Conservation (phyloP, 139 green algal genomes). For the Ostreobium quekettii region DNA sequence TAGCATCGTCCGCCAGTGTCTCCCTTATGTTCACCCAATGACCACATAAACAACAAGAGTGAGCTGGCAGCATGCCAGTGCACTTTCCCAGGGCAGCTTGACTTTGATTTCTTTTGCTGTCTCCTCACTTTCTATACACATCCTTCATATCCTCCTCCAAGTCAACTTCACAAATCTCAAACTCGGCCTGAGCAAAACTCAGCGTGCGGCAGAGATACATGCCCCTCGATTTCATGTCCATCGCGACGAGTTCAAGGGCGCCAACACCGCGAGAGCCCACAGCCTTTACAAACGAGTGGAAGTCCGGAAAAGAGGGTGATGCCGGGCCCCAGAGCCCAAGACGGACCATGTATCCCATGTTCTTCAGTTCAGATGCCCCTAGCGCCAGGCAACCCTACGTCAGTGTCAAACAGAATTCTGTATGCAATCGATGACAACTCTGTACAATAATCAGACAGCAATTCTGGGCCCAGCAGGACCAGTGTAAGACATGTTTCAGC, state of each 20-base stretch:
- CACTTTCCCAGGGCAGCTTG: background rate
- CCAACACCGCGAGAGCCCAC: conserved; percentile 26
- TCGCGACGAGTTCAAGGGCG: conserved; percentile 71
- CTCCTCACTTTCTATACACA: background rate
- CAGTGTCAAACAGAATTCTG: background rate
- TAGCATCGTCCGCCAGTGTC: too few species aligned
- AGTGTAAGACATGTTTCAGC: too few species aligned
- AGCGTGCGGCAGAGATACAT: conserved; percentile 38
- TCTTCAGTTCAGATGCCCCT: conserved; percentile 36
- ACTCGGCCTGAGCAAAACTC: conserved; percentile 21
- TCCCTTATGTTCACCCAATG: too few species aligned
- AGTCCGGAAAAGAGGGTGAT: conserved; percentile 27
- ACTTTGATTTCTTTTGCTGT: conserved; percentile 1
- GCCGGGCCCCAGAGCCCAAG: conserved; percentile 69
- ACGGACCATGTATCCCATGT: conserved; percentile 62
- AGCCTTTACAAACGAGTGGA: conserved; percentile 25
- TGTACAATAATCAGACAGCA: background rate
- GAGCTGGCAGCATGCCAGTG: too few species aligned
- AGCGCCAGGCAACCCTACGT: background rate
- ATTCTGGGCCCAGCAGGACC: too few species aligned
- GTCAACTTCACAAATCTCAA: background rate
- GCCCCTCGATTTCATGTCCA: conserved; percentile 40
- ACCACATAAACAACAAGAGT: too few species aligned
- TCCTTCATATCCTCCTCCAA: background rate
- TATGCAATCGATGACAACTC: background rate